Evolutionary conservation across 352 stramenopile genomes (phyloP).

Genomic region (Globisporangium megalacanthum): DNA sequence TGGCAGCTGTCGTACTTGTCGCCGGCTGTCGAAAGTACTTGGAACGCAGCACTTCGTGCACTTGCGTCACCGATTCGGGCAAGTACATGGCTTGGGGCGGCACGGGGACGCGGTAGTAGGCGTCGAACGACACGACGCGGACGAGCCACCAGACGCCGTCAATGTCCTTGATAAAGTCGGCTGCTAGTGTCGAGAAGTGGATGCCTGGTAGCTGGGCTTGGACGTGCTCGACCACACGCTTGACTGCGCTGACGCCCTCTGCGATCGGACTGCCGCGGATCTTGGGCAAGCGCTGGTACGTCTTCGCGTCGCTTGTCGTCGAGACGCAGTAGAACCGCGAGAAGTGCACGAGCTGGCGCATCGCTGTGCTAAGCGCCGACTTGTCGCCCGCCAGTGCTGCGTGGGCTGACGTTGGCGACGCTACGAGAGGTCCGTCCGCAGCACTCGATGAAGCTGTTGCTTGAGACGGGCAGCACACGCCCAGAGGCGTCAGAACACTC

Average conservation of each 20-base stretch:
- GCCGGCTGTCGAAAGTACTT: conserved; percentile 28
- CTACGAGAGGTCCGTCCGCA: not conserved
- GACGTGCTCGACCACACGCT: conserved; percentile 58
- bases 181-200: conserved; percentile 46
- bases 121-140: conserved; percentile 49
- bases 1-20: not conserved
- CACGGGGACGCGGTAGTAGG: conserved; percentile 27
- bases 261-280: conserved; percentile 49
- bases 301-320: conserved; percentile 25
- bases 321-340: conserved; percentile 37
- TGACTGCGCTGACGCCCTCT: conserved; percentile 40
- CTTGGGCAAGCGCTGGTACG: conserved; percentile 33
- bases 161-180: conserved; percentile 68
- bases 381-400: not conserved
- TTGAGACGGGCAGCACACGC: not conserved
- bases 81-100: conserved; percentile 22
- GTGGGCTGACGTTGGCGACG: not conserved
- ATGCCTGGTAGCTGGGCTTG: conserved; percentile 53
- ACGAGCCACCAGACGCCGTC: conserved; percentile 66
- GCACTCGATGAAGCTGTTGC: not conserved
- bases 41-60: conserved; percentile 36
- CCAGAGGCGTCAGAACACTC: not conserved
- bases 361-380: conserved; percentile 9
- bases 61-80: conserved; percentile 37
- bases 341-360: conserved; percentile 18